Base-by-base conservation (phyloP, 2,329 filamentous ascomycete species). In the Pseudocercospora macadamiae region DNA sequence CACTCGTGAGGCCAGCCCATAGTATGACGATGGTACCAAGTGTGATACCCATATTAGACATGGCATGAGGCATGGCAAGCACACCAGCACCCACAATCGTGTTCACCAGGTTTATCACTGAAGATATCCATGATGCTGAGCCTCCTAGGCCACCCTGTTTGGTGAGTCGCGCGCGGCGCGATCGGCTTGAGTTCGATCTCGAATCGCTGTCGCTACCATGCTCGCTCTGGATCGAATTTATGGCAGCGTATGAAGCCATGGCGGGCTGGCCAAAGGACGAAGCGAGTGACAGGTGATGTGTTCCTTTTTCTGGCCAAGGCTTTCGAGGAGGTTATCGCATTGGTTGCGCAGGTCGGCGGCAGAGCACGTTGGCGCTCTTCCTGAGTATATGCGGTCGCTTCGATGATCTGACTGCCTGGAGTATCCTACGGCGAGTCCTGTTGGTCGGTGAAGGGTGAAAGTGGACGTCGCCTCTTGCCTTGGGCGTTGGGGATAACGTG, bases 51-150 rank as follows among this genome's bases (percentile, higher is more conserved):
- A 97, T 96, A 71, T 96, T 92, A 12, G 92, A 95, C 76, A 99
- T 86, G 44, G 95, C 93, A 4, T 91, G 88, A n/a, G 93, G 93
- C 93, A 97, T 89, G 49, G 93, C 95, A 39, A 99, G 85, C 1
- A 96, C 93, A 54, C 95, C 95, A 32, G 95, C 93, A 57, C 95
- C 95, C 64, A 99, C 86, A 70, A 99, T 99, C 16, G 95, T 99
- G 76, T 99, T 99, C 64, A 97, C 83, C 64, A 99, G 82, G 75
- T 99, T 99, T 77, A 97, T 89, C 66, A 95, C 89, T 73, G 93
- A 96, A 78, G 92, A 96, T 54, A 89, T 75, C 86, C 90, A 96
- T 67, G 90, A 89, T 67, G 95, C 95, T 71, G 93, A 85, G 55
- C 95, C 93, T 60, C 76, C 76, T 39, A 77, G 72, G 51, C 89